Base-by-base conservation (phyloP, 352 stramenopile genomes). In the Globisporangium recalcitrans region DNA sequence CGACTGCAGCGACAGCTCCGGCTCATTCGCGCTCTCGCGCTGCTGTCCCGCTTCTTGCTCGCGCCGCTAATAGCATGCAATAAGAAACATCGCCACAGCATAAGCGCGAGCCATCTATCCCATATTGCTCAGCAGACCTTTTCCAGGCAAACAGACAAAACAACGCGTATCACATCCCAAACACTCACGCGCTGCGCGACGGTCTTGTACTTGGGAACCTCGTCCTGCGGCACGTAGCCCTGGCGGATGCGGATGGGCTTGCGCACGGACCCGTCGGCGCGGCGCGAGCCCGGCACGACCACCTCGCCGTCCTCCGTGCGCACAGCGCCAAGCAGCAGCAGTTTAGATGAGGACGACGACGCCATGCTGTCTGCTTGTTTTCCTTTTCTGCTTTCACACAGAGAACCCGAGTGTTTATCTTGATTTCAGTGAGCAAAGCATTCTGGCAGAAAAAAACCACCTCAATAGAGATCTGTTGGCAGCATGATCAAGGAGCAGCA, bases 221-320 rank as follows among this genome's bases (percentile, higher is more conserved):
- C 86, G 57, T 95, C 86, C 68, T 91, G 84, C 49, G 82, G 82
- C 47, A 92, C 71, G 64, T 91, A 93, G 57, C 84, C 84, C 67
- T 87, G 65, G 32, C 86, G 86, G 63, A 95, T 88, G 59, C 83
- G 82, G 53, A 95, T 89, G 27, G 82, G 55, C 64, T 93, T 93
- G 52, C 86, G 82, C 56, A 82, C 73, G 0, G 84, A 90, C 1
- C 86, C 86, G 68, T 95, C 82, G 3, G 86, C 75, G 24, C 85
- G 80, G 24, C 60, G 65, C 24, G 73, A 88, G 55, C 73, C 72
- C 13, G 83, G 82, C 48, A 95, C 78, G 49, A 91, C 71, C 19
- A 91, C 81, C 1, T 82, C 58, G 7, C 85, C 85, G 27, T 90
- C 70, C 40, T 70, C 70, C 9, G 72, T 85, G 47, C 75, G 76